phyloP scores from a whole-genome alignment of 345 rosid genomes.

The Gossypioides kirkii region DNA sequence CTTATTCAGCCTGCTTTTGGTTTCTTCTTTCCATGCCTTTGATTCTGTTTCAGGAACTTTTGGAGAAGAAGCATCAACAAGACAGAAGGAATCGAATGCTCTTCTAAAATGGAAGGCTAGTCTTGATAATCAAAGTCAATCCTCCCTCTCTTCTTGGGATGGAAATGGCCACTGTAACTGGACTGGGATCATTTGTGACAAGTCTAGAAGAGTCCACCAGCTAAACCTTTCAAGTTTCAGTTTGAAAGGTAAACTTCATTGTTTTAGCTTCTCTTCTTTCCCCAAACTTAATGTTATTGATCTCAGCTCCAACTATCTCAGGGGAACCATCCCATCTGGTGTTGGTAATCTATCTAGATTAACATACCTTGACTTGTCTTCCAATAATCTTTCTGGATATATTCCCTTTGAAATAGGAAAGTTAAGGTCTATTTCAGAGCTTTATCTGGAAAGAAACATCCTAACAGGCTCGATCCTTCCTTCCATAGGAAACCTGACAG shows the following conservation, averaged over 20 bases:
- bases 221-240: not conserved
- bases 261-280: constrained; percentile 2
- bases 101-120: not conserved
- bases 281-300: not conserved
- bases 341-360: not conserved
- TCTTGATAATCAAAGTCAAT: not conserved
- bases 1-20: not conserved
- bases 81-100: not conserved
- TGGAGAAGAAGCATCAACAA: not conserved
- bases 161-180: not conserved
- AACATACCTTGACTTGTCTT: not conserved
- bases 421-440: not conserved
- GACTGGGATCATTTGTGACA: constrained; percentile 7
- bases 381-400: not conserved
- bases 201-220: not conserved
- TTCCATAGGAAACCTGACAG: not conserved
- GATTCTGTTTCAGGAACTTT: not conserved
- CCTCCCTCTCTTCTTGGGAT: not conserved
- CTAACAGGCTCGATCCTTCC: not conserved
- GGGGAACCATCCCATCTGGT: not conserved
- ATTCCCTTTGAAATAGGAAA: not conserved
- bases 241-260: not conserved
- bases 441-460: not conserved
- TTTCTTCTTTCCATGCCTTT: not conserved
- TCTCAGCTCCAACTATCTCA: not conserved